A percentile compares a stretch with the other conserved stretches of the same genome.
These are phyloP conservation scores for Calcarisporium arbuscula DNA, from an alignment of 2,329 filamentous ascomycete species.

Conservation along the genomic window DNA sequence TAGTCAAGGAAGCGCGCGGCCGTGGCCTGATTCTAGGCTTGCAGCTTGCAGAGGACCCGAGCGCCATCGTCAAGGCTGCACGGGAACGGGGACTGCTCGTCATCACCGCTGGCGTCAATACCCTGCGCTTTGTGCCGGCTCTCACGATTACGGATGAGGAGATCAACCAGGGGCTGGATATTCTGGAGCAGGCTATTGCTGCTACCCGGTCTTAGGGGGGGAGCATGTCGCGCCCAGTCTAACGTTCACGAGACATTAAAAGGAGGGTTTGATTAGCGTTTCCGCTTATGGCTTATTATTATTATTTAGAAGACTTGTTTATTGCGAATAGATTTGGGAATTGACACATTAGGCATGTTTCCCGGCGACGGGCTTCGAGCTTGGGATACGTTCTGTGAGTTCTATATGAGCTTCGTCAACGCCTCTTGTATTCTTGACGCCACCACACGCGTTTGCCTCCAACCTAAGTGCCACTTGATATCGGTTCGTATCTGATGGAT, in stretches of 20 bases:
- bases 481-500: too few relatives aligned
- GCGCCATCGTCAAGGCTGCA: conserved; percentile 73
- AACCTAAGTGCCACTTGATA: too few relatives aligned
- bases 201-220: conserved; percentile 26
- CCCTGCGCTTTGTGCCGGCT: conserved; percentile 84
- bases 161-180: conserved; percentile 69
- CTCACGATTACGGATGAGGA: conserved; percentile 74
- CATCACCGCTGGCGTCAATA: conserved; percentile 91
- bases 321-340: too few relatives aligned
- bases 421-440: too few relatives aligned
- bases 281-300: background rate
- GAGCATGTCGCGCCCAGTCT: too few relatives aligned
- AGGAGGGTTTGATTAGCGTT: too few relatives aligned
- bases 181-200: conserved; percentile 62
- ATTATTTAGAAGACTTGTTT: background rate
- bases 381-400: too few relatives aligned
- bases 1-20: conserved; percentile 75
- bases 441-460: too few relatives aligned
- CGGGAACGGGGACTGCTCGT: conserved; percentile 81
- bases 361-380: too few relatives aligned
- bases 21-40: conserved; percentile 80
- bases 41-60: conserved; percentile 70
- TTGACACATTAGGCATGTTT: too few relatives aligned
- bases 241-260: too few relatives aligned
- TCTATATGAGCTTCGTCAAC: too few relatives aligned